Evolutionary conservation across 257 asterid species (phyloP).

Genomic region (Rhazya stricta): DNA sequence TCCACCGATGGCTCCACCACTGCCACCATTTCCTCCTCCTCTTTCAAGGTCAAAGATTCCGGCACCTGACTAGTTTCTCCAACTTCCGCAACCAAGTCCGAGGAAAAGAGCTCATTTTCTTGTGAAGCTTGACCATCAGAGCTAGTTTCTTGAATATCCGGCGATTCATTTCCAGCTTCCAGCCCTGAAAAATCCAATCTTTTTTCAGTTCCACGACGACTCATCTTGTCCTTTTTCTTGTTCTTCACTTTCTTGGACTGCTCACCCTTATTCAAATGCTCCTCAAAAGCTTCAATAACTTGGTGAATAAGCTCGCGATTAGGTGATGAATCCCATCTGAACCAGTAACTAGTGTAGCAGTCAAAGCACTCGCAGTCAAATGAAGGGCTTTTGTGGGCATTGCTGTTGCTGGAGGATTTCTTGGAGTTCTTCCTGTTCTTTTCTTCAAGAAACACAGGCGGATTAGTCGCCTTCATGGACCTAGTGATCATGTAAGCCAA

Average conservation of each 20-base stretch:
- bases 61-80: slow-evolving; percentile 6
- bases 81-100: slow-evolving; percentile 4
- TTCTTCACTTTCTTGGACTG: slow-evolving; percentile 16
- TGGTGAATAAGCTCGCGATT: slow-evolving; percentile 71
- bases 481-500: slow-evolving; percentile 65
- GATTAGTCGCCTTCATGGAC: slow-evolving; percentile 48
- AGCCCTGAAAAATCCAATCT: slow-evolving; percentile 3
- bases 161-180: slow-evolving; percentile 2
- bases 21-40: background rate
- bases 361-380: slow-evolving; percentile 69
- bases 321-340: slow-evolving; percentile 70
- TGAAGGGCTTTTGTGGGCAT: slow-evolving; percentile 30
- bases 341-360: slow-evolving; percentile 73
- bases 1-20: slow-evolving; percentile 28
- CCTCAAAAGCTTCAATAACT: slow-evolving; percentile 77
- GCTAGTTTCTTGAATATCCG: slow-evolving; percentile 20
- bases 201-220: slow-evolving; percentile 32
- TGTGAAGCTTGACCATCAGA: background rate
- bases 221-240: slow-evolving; percentile 41
- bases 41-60: slow-evolving; percentile 3
- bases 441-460: slow-evolving; percentile 23
- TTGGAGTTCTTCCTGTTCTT: slow-evolving; percentile 27
- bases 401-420: background rate
- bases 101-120: slow-evolving; percentile 1
- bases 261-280: slow-evolving; percentile 44